A percentile compares a stretch with the other conserved stretches of the same genome.
Evolutionary conservation across 306 rosid species (phyloP).

Genomic region (Gastrolobium villosum): DNA sequence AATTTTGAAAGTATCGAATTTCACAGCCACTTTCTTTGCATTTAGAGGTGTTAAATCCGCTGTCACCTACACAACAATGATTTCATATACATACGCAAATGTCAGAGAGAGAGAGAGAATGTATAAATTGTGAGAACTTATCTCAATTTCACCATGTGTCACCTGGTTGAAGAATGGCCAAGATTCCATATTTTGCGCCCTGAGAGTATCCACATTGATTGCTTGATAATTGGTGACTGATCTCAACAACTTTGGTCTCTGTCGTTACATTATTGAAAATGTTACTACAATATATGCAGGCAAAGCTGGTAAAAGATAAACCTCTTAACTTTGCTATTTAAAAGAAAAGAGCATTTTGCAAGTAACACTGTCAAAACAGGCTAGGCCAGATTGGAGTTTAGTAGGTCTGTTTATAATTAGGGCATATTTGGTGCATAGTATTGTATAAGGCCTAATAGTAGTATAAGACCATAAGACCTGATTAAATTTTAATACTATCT

Average conservation of each 20-base stretch:
- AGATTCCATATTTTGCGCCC: conserved; percentile 97
- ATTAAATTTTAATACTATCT: no score
- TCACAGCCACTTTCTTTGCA: conserved; percentile 88
- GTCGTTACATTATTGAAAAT: conserved; percentile 44
- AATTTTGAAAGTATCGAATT: conserved; percentile 86
- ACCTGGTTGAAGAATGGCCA: conserved; percentile 96
- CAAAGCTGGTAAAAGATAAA: conserved; percentile 6
- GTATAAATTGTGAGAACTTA: background rate
- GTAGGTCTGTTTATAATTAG: background rate
- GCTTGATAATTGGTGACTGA: conserved; percentile 82
- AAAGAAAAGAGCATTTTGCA: background rate
- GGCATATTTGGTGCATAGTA: no score
- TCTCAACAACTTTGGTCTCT: conserved; percentile 91
- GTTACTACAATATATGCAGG: conserved; percentile 14
- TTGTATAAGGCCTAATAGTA: no score
- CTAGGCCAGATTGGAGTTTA: background rate
- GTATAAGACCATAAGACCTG: no score
- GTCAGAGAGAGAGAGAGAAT: conserved; percentile 24
- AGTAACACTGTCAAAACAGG: background rate
- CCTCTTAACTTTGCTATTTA: background rate
- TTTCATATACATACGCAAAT: conserved; percentile 7
- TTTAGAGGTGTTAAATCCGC: conserved; percentile 89
- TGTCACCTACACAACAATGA: conserved; percentile 72
- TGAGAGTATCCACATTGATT: conserved; percentile 79
- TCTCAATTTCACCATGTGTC: conserved; percentile 43